phyloP scores from a whole-genome alignment of 2,329 filamentous ascomycete species.

The Blastomyces gilchristii region DNA sequence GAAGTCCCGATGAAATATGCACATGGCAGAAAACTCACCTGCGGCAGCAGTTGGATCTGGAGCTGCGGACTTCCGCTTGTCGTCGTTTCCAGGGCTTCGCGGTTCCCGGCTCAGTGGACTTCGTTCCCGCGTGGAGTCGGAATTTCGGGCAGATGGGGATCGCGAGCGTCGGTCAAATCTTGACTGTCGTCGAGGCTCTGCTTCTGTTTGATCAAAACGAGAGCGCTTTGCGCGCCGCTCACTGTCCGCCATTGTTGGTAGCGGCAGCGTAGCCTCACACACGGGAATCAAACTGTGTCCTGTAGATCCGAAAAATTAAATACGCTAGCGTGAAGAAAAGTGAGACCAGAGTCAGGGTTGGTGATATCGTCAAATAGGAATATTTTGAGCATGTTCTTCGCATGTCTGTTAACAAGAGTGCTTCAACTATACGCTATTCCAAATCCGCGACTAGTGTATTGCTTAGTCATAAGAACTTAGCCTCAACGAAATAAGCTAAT shows the following conservation, averaged over 20 bases:
- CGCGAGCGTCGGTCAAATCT: constrained; percentile 88
- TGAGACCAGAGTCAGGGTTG: neutral
- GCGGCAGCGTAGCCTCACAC: neutral
- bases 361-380: neutral
- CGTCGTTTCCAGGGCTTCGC: constrained; percentile 38
- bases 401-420: too few species aligned
- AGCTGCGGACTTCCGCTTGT: constrained; percentile 33
- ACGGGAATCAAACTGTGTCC: neutral
- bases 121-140: constrained; percentile 64
- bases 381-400: neutral
- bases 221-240: constrained; percentile 73
- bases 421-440: neutral
- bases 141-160: constrained; percentile 59
- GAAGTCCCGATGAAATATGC: neutral
- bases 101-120: constrained; percentile 58
- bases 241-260: constrained; percentile 46
- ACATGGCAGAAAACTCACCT: constrained; percentile 43
- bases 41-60: constrained; percentile 65
- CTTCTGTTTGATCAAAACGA: constrained; percentile 86
- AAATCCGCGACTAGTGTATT: neutral
- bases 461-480: neutral
- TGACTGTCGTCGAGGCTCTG: constrained; percentile 63
- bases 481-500: constrained; percentile 10
- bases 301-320: neutral
- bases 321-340: neutral